These are phyloP conservation scores for baker's yeast (Saccharomyces cerevisiae) DNA, from an alignment of 805 yeast species.

Conservation along the genomic window DNA sequence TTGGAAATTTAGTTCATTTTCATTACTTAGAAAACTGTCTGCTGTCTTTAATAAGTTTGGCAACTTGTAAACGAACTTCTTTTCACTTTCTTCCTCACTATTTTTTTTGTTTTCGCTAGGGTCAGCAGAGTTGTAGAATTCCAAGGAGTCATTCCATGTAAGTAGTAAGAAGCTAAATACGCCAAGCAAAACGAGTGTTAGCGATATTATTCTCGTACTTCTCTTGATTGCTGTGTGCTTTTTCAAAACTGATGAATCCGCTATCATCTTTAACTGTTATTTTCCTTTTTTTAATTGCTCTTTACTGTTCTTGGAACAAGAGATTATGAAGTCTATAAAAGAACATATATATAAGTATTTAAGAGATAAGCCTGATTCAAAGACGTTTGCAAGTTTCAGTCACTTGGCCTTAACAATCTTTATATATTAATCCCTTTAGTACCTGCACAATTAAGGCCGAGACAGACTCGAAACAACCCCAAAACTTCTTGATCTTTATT, in stretches of 20 bases:
- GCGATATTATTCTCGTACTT: slow-evolving; percentile 5
- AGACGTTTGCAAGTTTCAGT: neutral
- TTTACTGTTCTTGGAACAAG: neutral
- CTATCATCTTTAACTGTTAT: neutral
- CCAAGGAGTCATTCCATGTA: slow-evolving; percentile 12
- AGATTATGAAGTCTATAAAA: too few species aligned
- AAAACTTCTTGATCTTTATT: neutral
- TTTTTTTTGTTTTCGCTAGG: neutral
- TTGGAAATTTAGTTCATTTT: slow-evolving; percentile 5
- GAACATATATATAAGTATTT: neutral
- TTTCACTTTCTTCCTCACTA: neutral
- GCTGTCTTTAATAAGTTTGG: neutral
- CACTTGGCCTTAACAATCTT: neutral
- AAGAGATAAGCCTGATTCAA: neutral
- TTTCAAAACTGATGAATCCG: neutral
- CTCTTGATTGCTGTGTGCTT: neutral
- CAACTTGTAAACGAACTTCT: neutral
- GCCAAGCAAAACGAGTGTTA: slow-evolving; percentile 6
- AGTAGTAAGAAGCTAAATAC: slow-evolving; percentile 4
- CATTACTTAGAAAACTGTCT: neutral
- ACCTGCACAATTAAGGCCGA: neutral
- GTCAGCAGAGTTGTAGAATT: neutral
- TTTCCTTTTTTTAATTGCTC: neutral
- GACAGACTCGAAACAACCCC: neutral
- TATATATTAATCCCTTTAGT: neutral